These are phyloP conservation scores for Eucalyptus erythrocorys DNA, from an alignment of 345 rosid genomes.

Conservation along the genomic window DNA sequence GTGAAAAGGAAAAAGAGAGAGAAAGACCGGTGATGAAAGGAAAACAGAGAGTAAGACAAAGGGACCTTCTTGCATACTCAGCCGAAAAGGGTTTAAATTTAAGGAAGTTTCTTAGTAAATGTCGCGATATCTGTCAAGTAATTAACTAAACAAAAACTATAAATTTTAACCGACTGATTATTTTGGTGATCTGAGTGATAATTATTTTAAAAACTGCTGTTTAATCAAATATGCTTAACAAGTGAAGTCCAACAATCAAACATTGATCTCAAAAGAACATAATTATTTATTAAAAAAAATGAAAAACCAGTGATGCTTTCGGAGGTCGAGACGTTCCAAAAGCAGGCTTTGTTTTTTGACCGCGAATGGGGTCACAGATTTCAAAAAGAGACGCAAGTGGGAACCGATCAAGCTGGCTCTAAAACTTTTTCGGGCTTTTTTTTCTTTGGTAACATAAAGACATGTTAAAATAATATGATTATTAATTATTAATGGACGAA, in stretches of 20 bases:
- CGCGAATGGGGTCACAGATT: neutral
- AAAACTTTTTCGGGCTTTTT: neutral
- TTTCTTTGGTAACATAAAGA: neutral
- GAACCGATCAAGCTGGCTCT: neutral
- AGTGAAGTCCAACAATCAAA: neutral
- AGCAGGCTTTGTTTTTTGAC: neutral
- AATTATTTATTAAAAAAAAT: neutral
- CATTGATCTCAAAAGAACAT: rapidly evolving
- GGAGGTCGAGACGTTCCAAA: neutral
- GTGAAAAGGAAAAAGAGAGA: neutral
- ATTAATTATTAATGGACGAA: neutral
- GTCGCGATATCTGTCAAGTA: neutral
- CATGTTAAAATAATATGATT: neutral
- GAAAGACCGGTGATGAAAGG: neutral
- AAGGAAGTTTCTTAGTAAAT: neutral
- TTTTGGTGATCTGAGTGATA: neutral
- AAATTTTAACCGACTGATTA: neutral
- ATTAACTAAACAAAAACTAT: neutral
- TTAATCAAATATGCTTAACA: neutral
- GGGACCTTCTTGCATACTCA: neutral
- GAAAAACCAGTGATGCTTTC: neutral
- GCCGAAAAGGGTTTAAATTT: neutral
- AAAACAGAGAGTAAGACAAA: neutral
- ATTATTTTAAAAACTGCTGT: no score
- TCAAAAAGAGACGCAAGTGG: neutral